Base-by-base conservation (phyloP, 148 eudicot genomes). In the Tetragonia tetragonoides region DNA sequence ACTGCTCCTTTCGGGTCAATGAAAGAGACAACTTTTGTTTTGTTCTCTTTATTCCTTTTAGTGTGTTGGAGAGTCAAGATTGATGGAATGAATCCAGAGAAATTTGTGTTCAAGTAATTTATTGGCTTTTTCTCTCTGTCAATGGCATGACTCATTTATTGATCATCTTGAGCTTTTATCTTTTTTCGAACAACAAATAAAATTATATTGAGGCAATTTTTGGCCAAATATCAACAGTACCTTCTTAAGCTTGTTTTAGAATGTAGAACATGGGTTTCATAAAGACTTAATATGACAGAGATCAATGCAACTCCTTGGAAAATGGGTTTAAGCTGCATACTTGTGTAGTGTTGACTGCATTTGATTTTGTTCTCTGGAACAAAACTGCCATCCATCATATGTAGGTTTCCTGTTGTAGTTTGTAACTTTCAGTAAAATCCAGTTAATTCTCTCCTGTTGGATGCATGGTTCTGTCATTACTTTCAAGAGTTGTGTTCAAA, bases 1-100 rank as follows among this genome's bases (percentile, higher is more conserved):
- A 39, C 18, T 37, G 69, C 14, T 49, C 6, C 17, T 16, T 5
- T 16, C 20, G 4, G 6, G 21, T 38, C 47, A 15, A 66, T 42
- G 18, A 42, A 42, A 42, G 72, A 2, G 34, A 17, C 57, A 47
- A 56, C n/a, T 70, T 4, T 70, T 44, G 23, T 69, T 47, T 8
- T 46, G 73, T 28, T 71, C 41, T 49, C 10, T 49, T 49, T 28
- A 23, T 71, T 49, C 61, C 61, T 71, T 71, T 71, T 34, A 51
- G 61, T 1, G 56, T 71, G 16, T 37, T 18, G 74, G 56, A 51
- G 56, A 51, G 62, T 71, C 15, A 7, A 51, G 18, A 12, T 34
- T 54, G 56, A 16, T 24, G 7, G 5, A 34, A n/a, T 56, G 60
- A 56, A 56, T 56, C 6, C 60, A 56, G 16, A 17, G 60, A 56